These are phyloP conservation scores for Tolypocladium nubicola DNA, from an alignment of 2,329 filamentous ascomycete genomes.

Conservation along the genomic window DNA sequence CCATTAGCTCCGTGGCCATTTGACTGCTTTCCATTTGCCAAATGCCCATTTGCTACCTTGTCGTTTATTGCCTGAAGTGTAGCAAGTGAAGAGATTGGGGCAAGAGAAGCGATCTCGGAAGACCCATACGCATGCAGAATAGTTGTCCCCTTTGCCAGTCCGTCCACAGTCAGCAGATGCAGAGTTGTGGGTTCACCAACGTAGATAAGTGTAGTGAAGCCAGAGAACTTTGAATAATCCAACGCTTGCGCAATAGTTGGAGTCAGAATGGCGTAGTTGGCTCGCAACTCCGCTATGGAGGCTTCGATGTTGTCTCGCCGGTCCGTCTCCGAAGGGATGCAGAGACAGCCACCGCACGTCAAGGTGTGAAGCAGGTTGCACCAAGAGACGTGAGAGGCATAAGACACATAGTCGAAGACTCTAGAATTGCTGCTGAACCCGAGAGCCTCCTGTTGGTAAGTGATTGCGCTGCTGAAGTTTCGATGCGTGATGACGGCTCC, in stretches of 20 bases:
- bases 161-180: not conserved
- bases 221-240: not conserved
- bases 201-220: not conserved
- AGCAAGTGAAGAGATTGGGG: not conserved
- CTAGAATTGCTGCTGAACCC: conserved; percentile 3
- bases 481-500: conserved; percentile 28
- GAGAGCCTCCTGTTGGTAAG: conserved; percentile 4
- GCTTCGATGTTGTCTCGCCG: not conserved
- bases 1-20: not conserved
- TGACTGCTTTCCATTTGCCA: not conserved
- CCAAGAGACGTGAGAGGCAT: not conserved
- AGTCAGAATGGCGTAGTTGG: not conserved
- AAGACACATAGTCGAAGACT: conserved; percentile 5
- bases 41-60: not conserved
- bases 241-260: not conserved
- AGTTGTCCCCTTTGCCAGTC: not conserved
- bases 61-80: not conserved
- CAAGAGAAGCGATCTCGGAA: not conserved
- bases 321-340: conserved; percentile 1
- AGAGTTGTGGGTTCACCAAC: not conserved
- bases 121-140: not conserved
- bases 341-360: conserved; percentile 1
- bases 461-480: conserved; percentile 6
- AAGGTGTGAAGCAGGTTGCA: not conserved
- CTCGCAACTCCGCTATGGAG: not conserved